phyloP scores from a whole-genome alignment of 208 protist genomes.

The Trypanosoma lewisi region DNA sequence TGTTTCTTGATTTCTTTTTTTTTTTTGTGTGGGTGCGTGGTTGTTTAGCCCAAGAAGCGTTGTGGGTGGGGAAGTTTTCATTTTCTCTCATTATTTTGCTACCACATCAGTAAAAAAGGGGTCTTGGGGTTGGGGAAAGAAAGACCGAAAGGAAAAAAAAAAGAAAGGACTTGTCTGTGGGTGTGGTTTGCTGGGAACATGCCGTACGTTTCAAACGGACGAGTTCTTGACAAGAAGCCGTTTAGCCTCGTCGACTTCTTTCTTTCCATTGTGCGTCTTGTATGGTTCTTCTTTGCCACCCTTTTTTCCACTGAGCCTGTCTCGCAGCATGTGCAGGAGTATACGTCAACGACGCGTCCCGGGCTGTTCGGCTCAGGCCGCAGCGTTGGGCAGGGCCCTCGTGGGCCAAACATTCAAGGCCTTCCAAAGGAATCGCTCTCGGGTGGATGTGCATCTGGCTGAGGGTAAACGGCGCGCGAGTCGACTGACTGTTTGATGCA shows the following conservation, averaged over 20 bases:
- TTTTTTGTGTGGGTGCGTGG: background rate
- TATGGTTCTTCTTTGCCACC: slow-evolving; percentile 70
- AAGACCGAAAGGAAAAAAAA: no score
- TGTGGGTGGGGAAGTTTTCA: background rate
- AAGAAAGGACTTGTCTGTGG: no score
- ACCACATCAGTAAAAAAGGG: background rate
- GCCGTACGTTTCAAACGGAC: slow-evolving; percentile 71
- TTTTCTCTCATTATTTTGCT: background rate
- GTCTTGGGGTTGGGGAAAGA: background rate
- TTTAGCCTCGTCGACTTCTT: slow-evolving; percentile 61
- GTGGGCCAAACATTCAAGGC: slow-evolving; percentile 46
- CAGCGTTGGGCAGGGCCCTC: slow-evolving; percentile 21
- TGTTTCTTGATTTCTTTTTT: background rate
- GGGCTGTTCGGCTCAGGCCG: slow-evolving; percentile 29
- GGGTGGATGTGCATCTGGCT: slow-evolving; percentile 32
- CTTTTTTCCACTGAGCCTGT: slow-evolving; percentile 57
- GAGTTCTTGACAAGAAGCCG: slow-evolving; percentile 74
- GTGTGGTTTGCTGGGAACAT: slow-evolving; percentile 26
- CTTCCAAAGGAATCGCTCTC: slow-evolving; percentile 39
- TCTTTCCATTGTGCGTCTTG: slow-evolving; percentile 27
- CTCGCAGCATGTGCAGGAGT: slow-evolving; percentile 40
- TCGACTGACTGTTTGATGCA: background rate
- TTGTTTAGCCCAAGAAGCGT: background rate
- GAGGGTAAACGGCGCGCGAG: slow-evolving; percentile 24
- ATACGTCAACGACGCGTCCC: slow-evolving; percentile 4